Base-by-base conservation (phyloP, 352 stramenopile genomes). In the Thraustochytrium sp. region DNA sequence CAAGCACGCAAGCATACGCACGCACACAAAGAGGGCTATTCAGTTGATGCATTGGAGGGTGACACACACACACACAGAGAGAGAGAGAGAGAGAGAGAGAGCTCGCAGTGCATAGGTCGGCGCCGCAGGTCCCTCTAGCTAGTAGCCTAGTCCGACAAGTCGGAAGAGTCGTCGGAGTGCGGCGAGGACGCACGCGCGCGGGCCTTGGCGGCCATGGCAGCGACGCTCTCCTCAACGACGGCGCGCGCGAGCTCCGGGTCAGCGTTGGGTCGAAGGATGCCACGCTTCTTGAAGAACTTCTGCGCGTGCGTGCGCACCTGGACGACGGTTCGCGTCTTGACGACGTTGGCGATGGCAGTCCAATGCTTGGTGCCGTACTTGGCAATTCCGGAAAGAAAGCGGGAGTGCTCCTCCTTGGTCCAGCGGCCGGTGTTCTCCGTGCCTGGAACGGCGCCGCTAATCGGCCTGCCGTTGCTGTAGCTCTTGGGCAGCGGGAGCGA, bases 251-350 rank as follows among this genome's bases (percentile, higher is more conserved):
- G n/a, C 29, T 80, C 68, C 11, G 34, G 44, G 23, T 80, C 68
- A 5, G 59, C 59, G 26, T 72, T 72, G 59, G 59, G 59, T n/a
- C 59, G 59, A 21, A 72, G 40, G 26, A 72, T 72, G 34, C 59
- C 59, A 37, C 94, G 85, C 82, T 95, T 95, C 68, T 94, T 90
- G 85, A 94, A 93, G 86, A 98, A 98, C 82, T 99, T 99, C 88
- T 99, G 96, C 0, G 96, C 96, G 82, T 99, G 96, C 2, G 92
- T 97, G 13, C 96, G 93, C 83, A 98, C 98, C 85, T 99, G 96
- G 42, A 97, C 95, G 5, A 97, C 89, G 3, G 93, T 98, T 73
- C 96, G 89, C 29, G 94, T 98, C 84, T 95, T 95, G 87, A 99
- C 98, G 29, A 95, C 89, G 61, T 90, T 92, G 37, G 93, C 92